These are phyloP conservation scores for Leccinum uliginosum DNA, from an alignment of 768 basidiomycete genomes.

Conservation along the genomic window DNA sequence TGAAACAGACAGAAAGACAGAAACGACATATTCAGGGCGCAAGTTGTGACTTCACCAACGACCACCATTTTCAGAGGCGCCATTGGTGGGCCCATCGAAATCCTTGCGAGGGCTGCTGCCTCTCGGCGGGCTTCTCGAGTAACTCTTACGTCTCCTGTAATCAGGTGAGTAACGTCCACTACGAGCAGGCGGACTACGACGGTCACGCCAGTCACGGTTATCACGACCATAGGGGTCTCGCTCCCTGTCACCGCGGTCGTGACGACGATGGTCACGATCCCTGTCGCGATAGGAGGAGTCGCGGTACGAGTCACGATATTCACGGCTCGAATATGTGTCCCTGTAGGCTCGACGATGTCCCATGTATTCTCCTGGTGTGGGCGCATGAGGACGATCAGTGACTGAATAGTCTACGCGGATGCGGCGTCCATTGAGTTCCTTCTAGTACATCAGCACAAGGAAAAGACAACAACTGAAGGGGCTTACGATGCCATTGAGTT, in stretches of 20 bases:
- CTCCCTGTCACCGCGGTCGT: constrained; percentile 41
- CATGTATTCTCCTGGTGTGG: constrained; percentile 98
- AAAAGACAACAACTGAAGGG: background rate
- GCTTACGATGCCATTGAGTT: constrained; percentile 88
- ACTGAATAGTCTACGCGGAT: constrained; percentile 98
- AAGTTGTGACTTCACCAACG: constrained; percentile 55
- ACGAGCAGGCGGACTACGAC: constrained; percentile 68
- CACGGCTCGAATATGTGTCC: constrained; percentile 41
- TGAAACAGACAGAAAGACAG: constrained; percentile 26
- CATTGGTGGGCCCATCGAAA: constrained; percentile 42
- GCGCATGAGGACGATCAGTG: constrained; percentile 88
- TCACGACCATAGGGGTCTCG: constrained; percentile 68
- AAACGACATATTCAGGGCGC: constrained; percentile 20
- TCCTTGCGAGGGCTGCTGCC: constrained; percentile 58
- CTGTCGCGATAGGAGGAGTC: constrained; percentile 42
- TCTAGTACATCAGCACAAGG: constrained; percentile 6
- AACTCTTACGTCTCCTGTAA: constrained; percentile 69
- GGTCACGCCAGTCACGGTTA: constrained; percentile 72
- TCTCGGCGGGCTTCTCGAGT: constrained; percentile 76
- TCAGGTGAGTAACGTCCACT: constrained; percentile 74
- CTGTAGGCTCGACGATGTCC: constrained; percentile 69
- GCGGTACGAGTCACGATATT: constrained; percentile 45
- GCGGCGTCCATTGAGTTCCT: constrained; percentile 93
- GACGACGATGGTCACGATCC: constrained; percentile 38
- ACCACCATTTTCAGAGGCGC: constrained; percentile 37